Percentiles rank a stretch among this genome's conserved stretches.
Conservation (phyloP, 495 filamentous ascomycete species). For the Oleoguttula mirabilis region DNA sequence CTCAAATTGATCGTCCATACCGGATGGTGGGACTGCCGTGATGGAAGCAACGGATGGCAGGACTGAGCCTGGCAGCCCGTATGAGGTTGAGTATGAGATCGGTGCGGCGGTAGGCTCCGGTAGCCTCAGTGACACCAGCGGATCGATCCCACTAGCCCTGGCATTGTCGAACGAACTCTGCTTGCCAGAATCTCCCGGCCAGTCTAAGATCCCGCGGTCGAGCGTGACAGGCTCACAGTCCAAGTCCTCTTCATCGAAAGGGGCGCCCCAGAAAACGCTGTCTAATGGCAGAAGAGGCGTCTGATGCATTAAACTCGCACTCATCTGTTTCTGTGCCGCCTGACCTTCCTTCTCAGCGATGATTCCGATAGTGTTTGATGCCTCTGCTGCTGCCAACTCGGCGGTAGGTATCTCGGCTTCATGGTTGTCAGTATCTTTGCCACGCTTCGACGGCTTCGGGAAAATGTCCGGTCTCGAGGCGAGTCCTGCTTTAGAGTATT, state of each 20-base stretch:
- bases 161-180: background rate
- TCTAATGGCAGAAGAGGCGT: slow-evolving; percentile 6
- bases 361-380: no score
- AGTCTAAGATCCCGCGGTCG: slow-evolving; percentile 27
- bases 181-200: slow-evolving; percentile 11
- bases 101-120: slow-evolving; percentile 5
- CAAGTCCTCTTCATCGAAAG: slow-evolving; percentile 18
- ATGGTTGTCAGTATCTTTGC: slow-evolving; percentile 10
- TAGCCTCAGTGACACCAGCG: slow-evolving; percentile 20
- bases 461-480: slow-evolving; percentile 12
- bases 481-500: slow-evolving; percentile 43
- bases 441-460: slow-evolving; percentile 12
- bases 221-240: slow-evolving; percentile 23
- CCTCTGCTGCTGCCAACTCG: no score
- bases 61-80: slow-evolving; percentile 4
- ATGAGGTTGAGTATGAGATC: background rate
- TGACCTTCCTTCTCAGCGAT: no score
- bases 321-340: no score
- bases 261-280: slow-evolving; percentile 20
- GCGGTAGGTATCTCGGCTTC: no score
- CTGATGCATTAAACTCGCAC: no score
- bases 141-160: slow-evolving; percentile 13
- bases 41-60: slow-evolving; percentile 7
- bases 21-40: no score
- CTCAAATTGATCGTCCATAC: slow-evolving; percentile 6